A percentile compares a stretch with the other conserved stretches of the same genome.
These are phyloP conservation scores for Cinnamomum chago DNA, from an alignment of 164 flowering plant species.

Conservation along the genomic window DNA sequence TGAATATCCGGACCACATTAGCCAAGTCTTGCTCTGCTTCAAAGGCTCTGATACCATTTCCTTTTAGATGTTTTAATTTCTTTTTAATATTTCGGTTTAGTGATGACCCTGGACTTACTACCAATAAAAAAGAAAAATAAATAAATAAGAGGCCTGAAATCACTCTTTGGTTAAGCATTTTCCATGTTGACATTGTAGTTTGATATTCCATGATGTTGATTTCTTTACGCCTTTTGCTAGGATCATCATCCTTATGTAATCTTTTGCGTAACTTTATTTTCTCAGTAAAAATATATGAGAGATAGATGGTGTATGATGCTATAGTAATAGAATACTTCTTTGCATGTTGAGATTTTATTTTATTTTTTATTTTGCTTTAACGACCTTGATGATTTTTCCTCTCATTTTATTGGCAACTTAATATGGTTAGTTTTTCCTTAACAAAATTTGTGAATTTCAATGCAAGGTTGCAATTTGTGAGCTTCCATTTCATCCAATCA, in stretches of 20 bases:
- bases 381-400: background rate
- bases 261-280: background rate
- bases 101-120: background rate
- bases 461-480: conserved; percentile 92
- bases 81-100: background rate
- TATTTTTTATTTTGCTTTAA: background rate
- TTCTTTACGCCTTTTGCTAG: background rate
- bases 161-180: too few species aligned
- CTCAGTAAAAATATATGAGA: background rate
- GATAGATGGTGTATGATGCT: background rate
- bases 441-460: conserved; percentile 1
- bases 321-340: background rate
- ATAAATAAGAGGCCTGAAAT: too few species aligned
- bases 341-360: background rate
- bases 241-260: background rate
- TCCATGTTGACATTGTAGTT: background rate
- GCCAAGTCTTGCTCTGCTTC: too few species aligned
- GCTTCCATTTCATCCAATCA: conserved; percentile 94
- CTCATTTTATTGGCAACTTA: background rate
- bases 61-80: too few species aligned
- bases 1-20: too few species aligned
- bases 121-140: too few species aligned
- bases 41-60: too few species aligned
- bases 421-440: background rate
- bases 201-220: background rate